Evolutionary conservation across 73 alveolate species (phyloP), one percentile per base, ranked within the genome.

Genomic region (Paramecium octaurelia): DNA sequence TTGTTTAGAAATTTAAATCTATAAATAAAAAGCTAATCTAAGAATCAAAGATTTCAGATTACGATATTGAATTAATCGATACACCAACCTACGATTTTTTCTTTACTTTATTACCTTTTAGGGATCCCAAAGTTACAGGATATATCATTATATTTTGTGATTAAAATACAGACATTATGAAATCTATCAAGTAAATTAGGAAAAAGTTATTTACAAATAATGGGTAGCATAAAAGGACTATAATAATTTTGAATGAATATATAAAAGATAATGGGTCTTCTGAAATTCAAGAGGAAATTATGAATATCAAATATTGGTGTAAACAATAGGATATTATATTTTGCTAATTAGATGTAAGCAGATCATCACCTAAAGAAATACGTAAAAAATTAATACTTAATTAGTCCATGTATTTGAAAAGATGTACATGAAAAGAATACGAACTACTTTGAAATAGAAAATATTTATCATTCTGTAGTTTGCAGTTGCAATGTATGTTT

Each of bases 41-140:
- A 75, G 35, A 75, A 18, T n/a, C 84, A 12, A 16, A 20, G 18
- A 75, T 75, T 12, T 36, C 35, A 34, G 60, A 38, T 24, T 29
- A 35, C 18, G 29, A 75, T 35, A 75, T 75, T 31, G 76, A 80
- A 80, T 42, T 80, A 44, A 46, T 80, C 1, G 91, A 80, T 27
- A 80, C 91, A 11, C 91, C 91, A n/a, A 20, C 91, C 5, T 80
- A 80, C 23, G 75, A 80, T 80, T 48, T 29, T 44, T 80, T 23
- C 24, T 80, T 80, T 44, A 80, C 91, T 0, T 31, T 80, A 21
- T 27, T 80, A 11, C 70, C 91, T 9, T 38, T 80, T 12, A 40
- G 91, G 11, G 43, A 42, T 42, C 57, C 46, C 1, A 80, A 80
- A 31, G 75, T 80, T 8, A 80, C 70, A 10, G 91, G 77, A 46